Evolutionary conservation across 2,329 filamentous ascomycete genomes (phyloP).

Genomic region (Simplicillium sp.): DNA sequence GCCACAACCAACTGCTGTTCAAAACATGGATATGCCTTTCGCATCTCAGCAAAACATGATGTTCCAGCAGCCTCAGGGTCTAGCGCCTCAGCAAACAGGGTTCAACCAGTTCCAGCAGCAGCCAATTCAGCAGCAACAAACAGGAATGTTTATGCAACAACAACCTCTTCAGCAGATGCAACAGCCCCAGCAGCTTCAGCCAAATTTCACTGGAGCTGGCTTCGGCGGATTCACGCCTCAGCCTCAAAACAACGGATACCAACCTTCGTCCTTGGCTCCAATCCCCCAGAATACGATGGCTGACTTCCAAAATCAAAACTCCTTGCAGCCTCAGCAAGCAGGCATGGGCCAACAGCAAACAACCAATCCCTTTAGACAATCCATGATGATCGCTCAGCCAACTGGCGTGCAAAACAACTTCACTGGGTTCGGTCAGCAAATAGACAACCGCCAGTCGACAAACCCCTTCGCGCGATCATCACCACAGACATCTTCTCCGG

Average conservation of each 20-base stretch:
- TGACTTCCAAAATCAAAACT: slow-evolving; percentile 31
- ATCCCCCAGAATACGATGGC: slow-evolving; percentile 50
- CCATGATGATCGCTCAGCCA: slow-evolving; percentile 60
- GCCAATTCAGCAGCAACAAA: slow-evolving; percentile 22
- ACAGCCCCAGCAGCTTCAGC: slow-evolving; percentile 33
- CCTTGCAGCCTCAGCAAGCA: slow-evolving; percentile 9
- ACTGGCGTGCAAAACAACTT: slow-evolving; percentile 31
- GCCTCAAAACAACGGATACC: slow-evolving; percentile 30
- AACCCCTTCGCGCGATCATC: slow-evolving; percentile 74
- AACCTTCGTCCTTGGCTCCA: slow-evolving; percentile 39
- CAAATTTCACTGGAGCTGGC: slow-evolving; percentile 57
- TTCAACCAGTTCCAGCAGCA: slow-evolving; percentile 21
- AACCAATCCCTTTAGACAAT: slow-evolving; percentile 92
- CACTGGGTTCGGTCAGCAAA: slow-evolving; percentile 14
- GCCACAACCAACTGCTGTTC: slow-evolving; percentile 18
- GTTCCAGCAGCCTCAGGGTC: slow-evolving; percentile 19
- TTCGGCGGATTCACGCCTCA: slow-evolving; percentile 77
- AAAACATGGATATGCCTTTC: slow-evolving; percentile 20
- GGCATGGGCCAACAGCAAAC: slow-evolving; percentile 12
- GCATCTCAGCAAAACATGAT: slow-evolving; percentile 10
- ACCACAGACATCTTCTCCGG: slow-evolving; percentile 23
- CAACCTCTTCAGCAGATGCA: slow-evolving; percentile 12
- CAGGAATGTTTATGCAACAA: slow-evolving; percentile 18
- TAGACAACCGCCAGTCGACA: slow-evolving; percentile 53
- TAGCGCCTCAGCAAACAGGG: background rate